Evolutionary conservation across 495 filamentous ascomycete species (phyloP), one percentile per base, ranked within the genome.

Genomic region (Elaphomyces granulatus): DNA sequence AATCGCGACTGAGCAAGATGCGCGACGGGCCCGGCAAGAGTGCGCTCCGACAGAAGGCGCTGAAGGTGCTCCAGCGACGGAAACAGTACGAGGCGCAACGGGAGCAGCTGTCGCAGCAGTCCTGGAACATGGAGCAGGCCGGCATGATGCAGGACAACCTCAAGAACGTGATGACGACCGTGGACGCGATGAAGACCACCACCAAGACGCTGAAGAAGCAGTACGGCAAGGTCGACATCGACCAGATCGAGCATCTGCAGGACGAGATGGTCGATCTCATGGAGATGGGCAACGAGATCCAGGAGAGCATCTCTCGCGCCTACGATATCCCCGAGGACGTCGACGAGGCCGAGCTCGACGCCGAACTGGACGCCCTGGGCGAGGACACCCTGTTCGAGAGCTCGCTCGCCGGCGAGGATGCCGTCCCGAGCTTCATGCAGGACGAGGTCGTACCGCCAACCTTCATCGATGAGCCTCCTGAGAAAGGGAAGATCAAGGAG

Each of bases 91-190:
- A 98, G 59, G 64, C 69, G 8, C 88, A 98, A 65, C 81, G 87
- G 14, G 88, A 96, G 48, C 87, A 98, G 62, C 78, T 96, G 40
- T 84, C 92, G 59, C 75, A 81, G 48, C 90, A 96, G 59, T 82
- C 81, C 9, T 96, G 90, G 90, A 98, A 96, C 65, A 95, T 98
- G 87, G 87, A 96, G 59, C 90, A 96, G 56, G 90, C 90, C 4
- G 82, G 83, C 58, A 94, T 92, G 71, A 96, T 98, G 92, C 87
- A 90, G 63, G 90, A 96, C 60, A 96, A 98, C 51, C 77, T 98
- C 23, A 92, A 94, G 55, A 95, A 96, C 58, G 87, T 92, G 38
- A 94, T 96, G 87, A 90, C 86, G 15, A 96, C 90, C 0, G 86
- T 96, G 12, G 90, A 96, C 56, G 92, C 87, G 15, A 87, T 96